These are phyloP conservation scores for Arxiozyma bovina DNA, from an alignment of 1,139 yeast species.

Conservation along the genomic window DNA sequence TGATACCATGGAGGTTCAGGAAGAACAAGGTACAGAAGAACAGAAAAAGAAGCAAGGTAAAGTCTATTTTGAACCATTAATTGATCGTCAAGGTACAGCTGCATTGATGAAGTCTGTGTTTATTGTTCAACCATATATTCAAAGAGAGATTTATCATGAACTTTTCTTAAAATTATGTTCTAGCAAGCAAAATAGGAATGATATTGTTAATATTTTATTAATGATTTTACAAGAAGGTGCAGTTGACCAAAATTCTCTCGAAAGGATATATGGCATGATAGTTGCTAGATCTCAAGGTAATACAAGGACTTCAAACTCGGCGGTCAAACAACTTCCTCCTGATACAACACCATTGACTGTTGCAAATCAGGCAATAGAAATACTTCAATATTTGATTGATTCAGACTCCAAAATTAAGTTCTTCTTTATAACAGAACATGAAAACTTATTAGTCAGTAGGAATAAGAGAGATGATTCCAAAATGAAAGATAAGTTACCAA, in stretches of 20 bases:
- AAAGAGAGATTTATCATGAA: conserved; percentile 59
- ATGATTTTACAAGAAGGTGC: conserved; percentile 71
- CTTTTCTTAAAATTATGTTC: conserved; percentile 61
- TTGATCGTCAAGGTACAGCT: conserved; percentile 72
- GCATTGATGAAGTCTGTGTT: conserved; percentile 63
- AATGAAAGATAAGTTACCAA: conserved; percentile 55
- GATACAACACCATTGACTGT: conserved; percentile 62
- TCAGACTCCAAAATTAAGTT: conserved; percentile 61
- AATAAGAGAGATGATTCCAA: conserved; percentile 33
- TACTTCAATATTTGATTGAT: conserved; percentile 62
- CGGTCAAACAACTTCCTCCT: conserved; percentile 39
- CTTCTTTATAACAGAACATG: conserved; percentile 78
- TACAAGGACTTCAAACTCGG: conserved; percentile 11
- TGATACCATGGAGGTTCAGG: conserved; percentile 13
- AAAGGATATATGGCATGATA: conserved; percentile 54
- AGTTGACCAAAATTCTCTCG: conserved; percentile 50
- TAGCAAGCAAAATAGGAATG: conserved; percentile 71
- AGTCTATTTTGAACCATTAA: conserved; percentile 52
- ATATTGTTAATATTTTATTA: conserved; percentile 61
- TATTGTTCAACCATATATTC: conserved; percentile 59
- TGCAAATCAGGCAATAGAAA: conserved; percentile 72
- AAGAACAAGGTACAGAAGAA: conserved; percentile 5
- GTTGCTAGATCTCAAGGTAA: conserved; percentile 33
- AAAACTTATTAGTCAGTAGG: conserved; percentile 46
- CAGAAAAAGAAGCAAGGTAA: conserved; percentile 34